Evolutionary conservation across 73 alveolate species (phyloP), one percentile per base, ranked within the genome.

Genomic region (Loxodes magnus): DNA sequence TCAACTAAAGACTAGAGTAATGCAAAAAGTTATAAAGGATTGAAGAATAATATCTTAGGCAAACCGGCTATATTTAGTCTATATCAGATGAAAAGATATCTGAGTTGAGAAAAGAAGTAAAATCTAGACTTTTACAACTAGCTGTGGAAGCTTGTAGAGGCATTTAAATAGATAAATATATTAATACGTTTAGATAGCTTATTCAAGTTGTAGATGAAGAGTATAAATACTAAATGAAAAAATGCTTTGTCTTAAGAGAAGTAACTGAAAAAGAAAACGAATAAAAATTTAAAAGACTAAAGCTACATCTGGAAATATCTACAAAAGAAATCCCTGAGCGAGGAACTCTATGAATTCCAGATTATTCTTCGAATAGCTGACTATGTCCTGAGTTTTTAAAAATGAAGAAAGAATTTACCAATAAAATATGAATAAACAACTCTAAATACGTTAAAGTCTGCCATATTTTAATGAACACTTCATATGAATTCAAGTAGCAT

Each of bases 181-280:
- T 54, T 52, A 56, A 61, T 35, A 43, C 84, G 12, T 75, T 82
- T 46, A 77, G 77, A 59, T 77, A 72, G 41, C 64, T 70, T 31
- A 39, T 87, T 81, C 68, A 64, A 52, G 81, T 74, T 26, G 70
- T 81, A 15, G 83, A 74, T 29, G 92, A 73, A 55, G 97, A 87
- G 34, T 87, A 80, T 60, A 71, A 77, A 51, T 66, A 95, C 62
- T 82, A 79, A 56, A 87, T 87, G 97, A 87, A 87, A 66, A 87
- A 87, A 58, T 80, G 94, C 63, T 56, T 87, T 39, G 67, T 88
- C 59, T 66, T 83, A 53, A 44, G 70, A 46, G 94, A 84, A 56
- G 83, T 88, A 95, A 85, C 71, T 68, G 87, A 78, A 53, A 87
- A 94, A 1, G 10, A 36, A 39, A 82, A 78, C 61, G 90, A 71